Percentiles rank a stretch among this genome's conserved stretches.
These are phyloP conservation scores for Irpex rosettiformis DNA, from an alignment of 1,284 basidiomycete genomes.

Conservation along the genomic window DNA sequence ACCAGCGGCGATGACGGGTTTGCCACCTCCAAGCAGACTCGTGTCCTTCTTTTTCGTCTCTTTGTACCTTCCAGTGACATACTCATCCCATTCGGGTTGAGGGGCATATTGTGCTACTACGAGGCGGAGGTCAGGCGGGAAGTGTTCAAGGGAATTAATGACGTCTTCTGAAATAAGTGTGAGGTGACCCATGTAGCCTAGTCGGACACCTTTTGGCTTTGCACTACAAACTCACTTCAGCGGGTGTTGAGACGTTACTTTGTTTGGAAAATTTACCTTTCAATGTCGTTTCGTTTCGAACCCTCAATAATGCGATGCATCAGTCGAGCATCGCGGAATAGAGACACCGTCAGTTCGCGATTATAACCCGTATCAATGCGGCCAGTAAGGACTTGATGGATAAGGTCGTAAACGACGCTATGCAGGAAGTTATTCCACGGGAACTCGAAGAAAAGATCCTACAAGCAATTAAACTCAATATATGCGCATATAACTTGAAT, in stretches of 20 bases:
- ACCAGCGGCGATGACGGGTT: constrained; percentile 53
- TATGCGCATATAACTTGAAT: constrained; percentile 1
- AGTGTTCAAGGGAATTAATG: constrained; percentile 80
- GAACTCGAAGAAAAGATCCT: constrained; percentile 94
- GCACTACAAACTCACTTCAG: constrained; percentile 33
- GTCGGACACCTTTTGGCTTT: constrained; percentile 69
- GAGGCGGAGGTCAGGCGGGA: constrained; percentile 75
- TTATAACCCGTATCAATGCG: constrained; percentile 75
- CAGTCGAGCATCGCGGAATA: constrained; percentile 79
- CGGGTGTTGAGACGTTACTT: not conserved
- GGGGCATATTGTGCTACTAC: constrained; percentile 65
- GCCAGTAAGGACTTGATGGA: constrained; percentile 95
- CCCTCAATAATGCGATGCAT: constrained; percentile 85
- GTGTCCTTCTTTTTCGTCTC: constrained; percentile 84
- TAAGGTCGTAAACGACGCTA: constrained; percentile 93
- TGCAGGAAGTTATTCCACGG: constrained; percentile 99
- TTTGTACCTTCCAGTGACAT: constrained; percentile 77
- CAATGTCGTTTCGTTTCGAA: constrained; percentile 72
- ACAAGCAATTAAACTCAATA: constrained; percentile 8
- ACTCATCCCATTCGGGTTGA: constrained; percentile 84
- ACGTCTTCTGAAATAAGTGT: constrained; percentile 92
- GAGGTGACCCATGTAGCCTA: constrained; percentile 97
- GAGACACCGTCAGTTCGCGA: constrained; percentile 73
- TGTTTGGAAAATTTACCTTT: constrained; percentile 55
- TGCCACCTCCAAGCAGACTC: constrained; percentile 81